Evolutionary conservation across 163 green algal genomes (phyloP), one percentile per base, ranked within the genome.

Genomic region (Scenedesmus sp.): DNA sequence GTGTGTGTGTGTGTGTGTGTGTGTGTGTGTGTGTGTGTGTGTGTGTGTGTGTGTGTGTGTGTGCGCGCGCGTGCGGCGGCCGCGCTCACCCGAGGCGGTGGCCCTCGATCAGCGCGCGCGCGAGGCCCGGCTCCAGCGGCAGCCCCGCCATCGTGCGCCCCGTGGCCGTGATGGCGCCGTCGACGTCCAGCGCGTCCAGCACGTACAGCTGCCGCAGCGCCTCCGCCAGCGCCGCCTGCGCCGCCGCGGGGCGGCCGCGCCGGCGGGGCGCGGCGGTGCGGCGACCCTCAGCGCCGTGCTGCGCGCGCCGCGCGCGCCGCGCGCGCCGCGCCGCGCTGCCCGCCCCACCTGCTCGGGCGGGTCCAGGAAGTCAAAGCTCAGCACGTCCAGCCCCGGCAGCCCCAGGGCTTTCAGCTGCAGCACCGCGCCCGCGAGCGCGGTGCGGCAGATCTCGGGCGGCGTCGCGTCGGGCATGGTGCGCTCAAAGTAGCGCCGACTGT

Each of bases 331-430:
- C 60, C 60, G 24, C 60, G 13, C 18, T 48, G 2, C 33, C 42
- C 18, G n/a, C 34, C 58, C 4, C 44, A 89, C 84, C 77, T 89
- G 53, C 33, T 83, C 78, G 2, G 95, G 95, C 1, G 78, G 56
- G 79, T 98, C 96, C 48, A 99, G 87, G 88, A 96, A 99, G 81
- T 98, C 93, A 75, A 99, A 99, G 9, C 28, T 44, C 33, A 98
- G 82, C 50, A 99, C 92, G 66, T 98, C 94, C 44, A 97, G 85
- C 33, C 83, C 83, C 4, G 89, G 84, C 65, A 89, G 54, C 60
- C 53, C 77, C 72, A 98, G 85, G 34, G 84, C 89, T 85, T 98
- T 98, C 22, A 99, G 89, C 71, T 96, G 92, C 58, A 99, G 91
- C 80, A 98, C 92, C 17, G 92, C 90, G 2, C 81, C 89, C 6